phyloP scores from a whole-genome alignment of 352 stramenopile genomes.

The Albugo laibachii region DNA sequence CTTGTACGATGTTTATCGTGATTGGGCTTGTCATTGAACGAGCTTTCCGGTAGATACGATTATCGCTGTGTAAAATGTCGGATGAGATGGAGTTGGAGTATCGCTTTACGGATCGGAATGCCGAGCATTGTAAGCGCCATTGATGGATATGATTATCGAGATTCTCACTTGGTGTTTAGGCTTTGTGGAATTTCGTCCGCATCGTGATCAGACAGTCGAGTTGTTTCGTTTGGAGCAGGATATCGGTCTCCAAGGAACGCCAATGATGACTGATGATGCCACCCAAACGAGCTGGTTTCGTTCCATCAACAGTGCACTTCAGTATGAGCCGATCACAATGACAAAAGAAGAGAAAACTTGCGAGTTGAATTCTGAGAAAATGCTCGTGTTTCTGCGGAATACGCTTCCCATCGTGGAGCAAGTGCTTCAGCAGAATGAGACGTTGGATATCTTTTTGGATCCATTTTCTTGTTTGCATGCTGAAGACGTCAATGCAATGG shows the following conservation, averaged over 20 bases:
- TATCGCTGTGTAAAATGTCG: conserved; percentile 65
- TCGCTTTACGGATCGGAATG: conserved; percentile 68
- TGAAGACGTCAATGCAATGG: conserved; percentile 31
- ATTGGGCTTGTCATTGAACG: background rate
- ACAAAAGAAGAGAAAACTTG: conserved; percentile 11
- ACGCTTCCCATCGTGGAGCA: conserved; percentile 51
- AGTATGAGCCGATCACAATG: conserved; percentile 62
- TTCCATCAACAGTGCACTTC: conserved; percentile 56
- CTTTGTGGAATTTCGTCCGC: conserved; percentile 72
- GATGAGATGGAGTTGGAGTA: conserved; percentile 67
- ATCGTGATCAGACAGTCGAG: conserved; percentile 72
- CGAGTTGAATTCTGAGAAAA: conserved; percentile 47
- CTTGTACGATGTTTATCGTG: conserved; percentile 11
- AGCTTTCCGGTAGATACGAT: conserved; percentile 21
- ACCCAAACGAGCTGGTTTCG: conserved; percentile 75
- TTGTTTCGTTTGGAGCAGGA: conserved; percentile 58
- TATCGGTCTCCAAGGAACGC: conserved; percentile 49
- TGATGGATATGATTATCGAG: background rate
- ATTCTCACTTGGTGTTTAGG: conserved; percentile 5
- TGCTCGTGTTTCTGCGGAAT: conserved; percentile 42
- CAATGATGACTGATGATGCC: conserved; percentile 33
- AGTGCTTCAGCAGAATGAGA: conserved; percentile 70
- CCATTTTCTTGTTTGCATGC: conserved; percentile 50
- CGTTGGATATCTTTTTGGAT: conserved; percentile 68
- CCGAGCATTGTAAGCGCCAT: conserved; percentile 32